These are phyloP conservation scores for Fagus sylvatica DNA, from an alignment of 306 rosid genomes.

Conservation along the genomic window DNA sequence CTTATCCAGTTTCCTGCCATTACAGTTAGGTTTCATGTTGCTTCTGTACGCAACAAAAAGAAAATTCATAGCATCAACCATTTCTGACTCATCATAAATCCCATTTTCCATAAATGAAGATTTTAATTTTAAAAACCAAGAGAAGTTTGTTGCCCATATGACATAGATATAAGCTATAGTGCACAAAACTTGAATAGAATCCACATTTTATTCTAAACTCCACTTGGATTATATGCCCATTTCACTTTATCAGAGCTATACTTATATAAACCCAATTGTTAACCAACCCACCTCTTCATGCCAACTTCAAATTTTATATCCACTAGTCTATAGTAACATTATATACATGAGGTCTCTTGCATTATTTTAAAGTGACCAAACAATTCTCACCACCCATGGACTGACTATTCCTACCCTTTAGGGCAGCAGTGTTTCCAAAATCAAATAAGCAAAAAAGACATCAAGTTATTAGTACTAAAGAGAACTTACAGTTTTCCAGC, in stretches of 20 bases:
- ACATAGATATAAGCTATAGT: not conserved
- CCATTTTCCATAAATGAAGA: not conserved
- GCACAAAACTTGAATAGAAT: not conserved
- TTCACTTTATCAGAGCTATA: not conserved
- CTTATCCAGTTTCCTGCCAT: no score
- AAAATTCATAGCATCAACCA: no score
- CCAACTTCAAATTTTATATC: not conserved
- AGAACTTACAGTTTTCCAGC: constrained; percentile 96
- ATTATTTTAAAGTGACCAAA: not conserved
- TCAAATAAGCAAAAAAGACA: not conserved
- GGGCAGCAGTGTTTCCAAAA: no score
- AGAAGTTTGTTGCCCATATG: not conserved
- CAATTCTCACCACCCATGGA: not conserved
- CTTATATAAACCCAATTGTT: not conserved
- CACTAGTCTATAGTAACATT: not conserved
- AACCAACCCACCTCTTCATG: not conserved
- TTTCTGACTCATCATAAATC: not conserved
- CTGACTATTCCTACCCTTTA: no score
- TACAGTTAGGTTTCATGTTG: no score
- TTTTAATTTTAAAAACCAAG: not conserved
- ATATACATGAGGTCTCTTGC: not conserved
- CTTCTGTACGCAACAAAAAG: no score
- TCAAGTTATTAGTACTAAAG: not conserved
- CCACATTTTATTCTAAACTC: not conserved
- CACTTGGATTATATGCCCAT: not conserved